Base-by-base conservation (phyloP, 805 yeast genomes). In the Myxozyma neglecta region DNA sequence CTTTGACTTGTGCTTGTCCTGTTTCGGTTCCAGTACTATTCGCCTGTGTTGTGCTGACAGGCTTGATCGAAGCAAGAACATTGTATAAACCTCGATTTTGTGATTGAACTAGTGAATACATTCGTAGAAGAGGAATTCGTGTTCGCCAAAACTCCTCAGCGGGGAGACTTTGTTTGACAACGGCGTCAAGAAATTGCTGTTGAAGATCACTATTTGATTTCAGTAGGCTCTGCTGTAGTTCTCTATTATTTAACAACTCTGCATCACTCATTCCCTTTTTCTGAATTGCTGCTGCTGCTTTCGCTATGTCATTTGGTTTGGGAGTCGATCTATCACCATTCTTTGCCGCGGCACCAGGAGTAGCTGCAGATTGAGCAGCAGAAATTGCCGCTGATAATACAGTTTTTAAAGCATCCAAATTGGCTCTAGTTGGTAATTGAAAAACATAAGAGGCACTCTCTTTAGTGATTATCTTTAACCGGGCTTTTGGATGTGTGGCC, bases 61-160 rank as follows among this genome's bases (percentile, higher is more conserved):
- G 97, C 70, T 89, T 90, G 65, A 94, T 93, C 0, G 98, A 90
- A 48, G 96, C 88, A 56, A 94, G 77, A 0, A 94, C 98, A 71
- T 94, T 94, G 73, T 92, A 94, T 0, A 97, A 94, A 0, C 99
- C 99, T 53, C 87, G 80, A 66, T 89, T 88, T 71, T 94, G 99
- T 20, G 90, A 83, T 16, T 84, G 82, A 8, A 93, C 83, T 65
- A 94, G 81, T 0, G 97, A 97, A 76, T 83, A 90, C 0, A 97
- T 90, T 57, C 98, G 78, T 58, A 94, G 75, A 32, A 88, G 79
- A 69, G 90, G 89, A 1, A 68, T 42, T 34, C 70, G 57, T 13
- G 67, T 58, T 16, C 66, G 39, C 70, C 70, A 68, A 43, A 68
- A 68, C 69, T 91, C 90, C 44, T 83, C 83, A 0, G 96, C 89